Base-by-base conservation (phyloP, 208 protist species). In the Acanthamoeba healyi region DNA sequence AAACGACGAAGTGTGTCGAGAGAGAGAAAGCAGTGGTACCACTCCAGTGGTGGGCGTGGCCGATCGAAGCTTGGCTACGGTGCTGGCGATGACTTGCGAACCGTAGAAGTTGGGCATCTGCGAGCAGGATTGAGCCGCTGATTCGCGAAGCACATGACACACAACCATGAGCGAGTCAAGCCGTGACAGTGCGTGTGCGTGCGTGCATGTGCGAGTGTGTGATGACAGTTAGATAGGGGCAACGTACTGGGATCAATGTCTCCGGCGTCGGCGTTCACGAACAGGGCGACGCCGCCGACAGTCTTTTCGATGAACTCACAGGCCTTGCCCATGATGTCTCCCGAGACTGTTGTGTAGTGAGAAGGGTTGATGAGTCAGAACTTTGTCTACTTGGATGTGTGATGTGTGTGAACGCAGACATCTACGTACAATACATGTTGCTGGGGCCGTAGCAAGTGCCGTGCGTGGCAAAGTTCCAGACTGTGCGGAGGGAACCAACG, bases 401-500 rank as follows among this genome's bases (percentile, higher is more conserved):
- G 44, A 12, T 49, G 44, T 49, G 29, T 65, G 26, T 72, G 26
- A n/a, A 26, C n/a, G 26, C n/a, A 84, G n/a, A 84, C 24, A 72
- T n/a, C 44, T 56, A 17, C 49, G 49, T 56, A 70, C 61, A 94
- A 14, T 58, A 36, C 94, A 95, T 94, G 70, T 92, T 94, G 38
- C 54, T 34, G 10, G 56, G 0, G 26, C 94, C 94, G 6, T 92
- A 94, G 81, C 94, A 94, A 26, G 63, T 94, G 32, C 94, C 94
- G 82, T 95, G 94, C 2, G 63, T 92, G 14, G 94, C 94, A 94
- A 95, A 94, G 63, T 91, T 94, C 81, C 81, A 91, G 42, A 91
- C 44, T 88, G 36, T 15, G n/a, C n/a, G n/a, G n/a, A n/a, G n/a
- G n/a, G 15, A 54, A 15, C 49, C 49, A 6, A 54, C 49, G 49